Conservation (phyloP, 345 rosid genomes). For the Populus ilicifolia region DNA sequence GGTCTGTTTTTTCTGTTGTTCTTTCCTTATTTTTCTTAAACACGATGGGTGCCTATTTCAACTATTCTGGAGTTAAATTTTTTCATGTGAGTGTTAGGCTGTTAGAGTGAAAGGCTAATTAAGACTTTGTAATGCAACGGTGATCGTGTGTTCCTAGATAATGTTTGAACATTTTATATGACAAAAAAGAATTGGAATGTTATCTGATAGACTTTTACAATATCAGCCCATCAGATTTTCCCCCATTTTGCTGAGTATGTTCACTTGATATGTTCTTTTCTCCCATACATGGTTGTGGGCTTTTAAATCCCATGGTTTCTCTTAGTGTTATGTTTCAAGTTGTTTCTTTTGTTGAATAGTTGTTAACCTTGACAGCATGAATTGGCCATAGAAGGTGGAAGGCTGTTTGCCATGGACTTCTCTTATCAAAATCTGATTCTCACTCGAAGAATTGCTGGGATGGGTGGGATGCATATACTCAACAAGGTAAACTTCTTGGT, state of each 20-base stretch:
- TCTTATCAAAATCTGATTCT: conserved; percentile 10
- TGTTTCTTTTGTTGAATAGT: too few relatives aligned
- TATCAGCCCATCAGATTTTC: too few relatives aligned
- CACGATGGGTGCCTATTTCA: not conserved
- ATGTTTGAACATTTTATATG: too few relatives aligned
- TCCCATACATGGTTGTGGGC: too few relatives aligned
- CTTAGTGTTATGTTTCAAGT: not conserved
- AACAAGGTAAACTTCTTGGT: not conserved
- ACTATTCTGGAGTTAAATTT: not conserved
- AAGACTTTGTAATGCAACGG: too few relatives aligned
- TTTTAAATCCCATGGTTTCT: not conserved
- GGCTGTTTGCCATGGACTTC: not conserved
- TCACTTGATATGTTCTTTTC: too few relatives aligned
- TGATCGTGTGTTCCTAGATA: too few relatives aligned
- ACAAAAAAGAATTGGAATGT: too few relatives aligned
- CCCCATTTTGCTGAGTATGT: too few relatives aligned
- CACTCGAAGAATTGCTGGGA: conserved; percentile 6
- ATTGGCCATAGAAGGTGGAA: conserved; percentile 5
- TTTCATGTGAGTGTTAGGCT: not conserved
- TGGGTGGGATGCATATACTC: conserved; percentile 8
- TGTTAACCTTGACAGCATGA: not conserved
- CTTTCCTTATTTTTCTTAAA: too few relatives aligned
- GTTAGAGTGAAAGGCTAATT: not conserved
- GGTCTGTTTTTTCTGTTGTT: not conserved
- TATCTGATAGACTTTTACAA: too few relatives aligned